Base-by-base conservation (phyloP, 345 rosid genomes). In the Citrus sinensis region DNA sequence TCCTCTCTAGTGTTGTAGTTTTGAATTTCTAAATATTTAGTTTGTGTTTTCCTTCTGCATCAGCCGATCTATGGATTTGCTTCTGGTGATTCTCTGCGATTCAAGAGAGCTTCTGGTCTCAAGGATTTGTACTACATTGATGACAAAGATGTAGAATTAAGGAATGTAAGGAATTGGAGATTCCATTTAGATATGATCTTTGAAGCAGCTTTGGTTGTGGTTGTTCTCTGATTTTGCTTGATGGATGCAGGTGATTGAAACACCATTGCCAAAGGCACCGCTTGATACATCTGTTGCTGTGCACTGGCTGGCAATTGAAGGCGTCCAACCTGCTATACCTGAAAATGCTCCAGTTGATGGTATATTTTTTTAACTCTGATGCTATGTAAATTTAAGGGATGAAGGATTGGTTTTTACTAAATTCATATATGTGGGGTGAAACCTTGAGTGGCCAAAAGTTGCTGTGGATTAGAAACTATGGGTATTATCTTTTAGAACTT, bases 241-340 rank as follows among this genome's bases (percentile, higher is more conserved):
- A n/a, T 32, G 59, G 55, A 30, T 76, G 78, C 77, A 94, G 98
- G 88, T 94, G 51, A 65, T 91, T 70, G 92, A 91, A 56, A 87
- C 98, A 10, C 89, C 94, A 78, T 77, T 91, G 40, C 83, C 92
- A 4, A 90, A 82, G 75, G 79, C 90, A 22, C 94, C 94, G 2
- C 87, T 85, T 32, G 94, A 89, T 77, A 79, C 92, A 37, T 84
- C 89, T 0, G 71, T 92, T 74, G 62, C 83, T 74, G 78, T 82
- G 80, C 98, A 92, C 78, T 92, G 98, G 97, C 86, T 92, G 32
- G 97, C 97, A 32, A 83, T 94, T 85, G 98, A 94, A 90, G 98
- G 98, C 29, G 83, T 91, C 75, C 98, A 92, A 80, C 98, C 97
- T 73, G 88, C 89, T 51, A 87, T 92, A 74, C 93, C 93, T 0